Conservation (phyloP, 768 basidiomycete genomes). For the Lactarius vividus region DNA sequence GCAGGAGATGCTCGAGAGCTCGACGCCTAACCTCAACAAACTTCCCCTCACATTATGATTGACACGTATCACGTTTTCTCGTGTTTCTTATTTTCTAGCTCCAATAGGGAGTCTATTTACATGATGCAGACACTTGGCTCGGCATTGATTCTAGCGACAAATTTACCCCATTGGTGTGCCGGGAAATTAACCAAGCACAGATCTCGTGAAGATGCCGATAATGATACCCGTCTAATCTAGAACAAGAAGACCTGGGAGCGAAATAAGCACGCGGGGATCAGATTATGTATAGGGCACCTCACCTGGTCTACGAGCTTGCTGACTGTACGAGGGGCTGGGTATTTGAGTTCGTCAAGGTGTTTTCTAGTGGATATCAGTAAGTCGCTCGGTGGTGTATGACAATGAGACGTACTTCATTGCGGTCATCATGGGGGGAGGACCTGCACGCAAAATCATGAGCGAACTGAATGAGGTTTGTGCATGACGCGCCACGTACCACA, state of each 20-base stretch:
- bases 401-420: slow-evolving; percentile 67
- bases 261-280: slow-evolving; percentile 25
- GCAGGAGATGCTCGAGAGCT: slow-evolving; percentile 60
- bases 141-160: not conserved
- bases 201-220: not conserved
- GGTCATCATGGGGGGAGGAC: slow-evolving; percentile 72
- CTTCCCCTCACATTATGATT: slow-evolving; percentile 1
- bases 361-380: slow-evolving; percentile 49
- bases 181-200: not conserved
- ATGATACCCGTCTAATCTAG: slow-evolving; percentile 28
- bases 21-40: slow-evolving; percentile 42
- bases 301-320: slow-evolving; percentile 93
- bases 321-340: slow-evolving; percentile 82
- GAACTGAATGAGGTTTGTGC: slow-evolving; percentile 5
- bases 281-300: slow-evolving; percentile 14
- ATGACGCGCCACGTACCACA: slow-evolving; percentile 54
- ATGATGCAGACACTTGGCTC: not conserved
- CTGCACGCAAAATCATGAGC: slow-evolving; percentile 34
- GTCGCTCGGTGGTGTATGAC: slow-evolving; percentile 17
- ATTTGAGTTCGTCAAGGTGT: slow-evolving; percentile 84
- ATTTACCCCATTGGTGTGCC: not conserved
- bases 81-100: not conserved
- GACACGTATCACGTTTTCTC: not conserved
- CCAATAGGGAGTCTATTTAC: not conserved
- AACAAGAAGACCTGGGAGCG: slow-evolving; percentile 42